Percentiles rank a stretch among this genome's conserved stretches.
Evolutionary conservation across 805 yeast genomes (phyloP).

Genomic region (Candida qinlingensis): DNA sequence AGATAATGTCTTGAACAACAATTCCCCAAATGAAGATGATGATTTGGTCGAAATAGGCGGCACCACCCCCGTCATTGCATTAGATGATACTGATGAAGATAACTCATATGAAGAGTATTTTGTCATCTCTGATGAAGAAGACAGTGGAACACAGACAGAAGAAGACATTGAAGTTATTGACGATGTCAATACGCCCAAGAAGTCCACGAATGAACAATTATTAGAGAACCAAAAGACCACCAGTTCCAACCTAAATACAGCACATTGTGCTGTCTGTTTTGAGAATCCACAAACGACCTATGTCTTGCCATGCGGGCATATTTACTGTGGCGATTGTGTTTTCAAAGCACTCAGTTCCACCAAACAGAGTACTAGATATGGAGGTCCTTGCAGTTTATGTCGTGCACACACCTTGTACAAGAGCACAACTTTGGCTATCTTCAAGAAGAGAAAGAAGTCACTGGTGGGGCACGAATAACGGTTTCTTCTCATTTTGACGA

Average conservation of each 20-base stretch:
- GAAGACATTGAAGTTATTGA: constrained; percentile 13
- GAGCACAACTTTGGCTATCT: constrained; percentile 26
- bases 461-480: not conserved
- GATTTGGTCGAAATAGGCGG: not conserved
- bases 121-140: not conserved
- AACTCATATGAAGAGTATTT: not conserved
- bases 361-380: constrained; percentile 25
- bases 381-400: constrained; percentile 40
- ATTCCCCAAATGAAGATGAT: not conserved
- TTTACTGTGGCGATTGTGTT: constrained; percentile 48
- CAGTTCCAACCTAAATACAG: constrained; percentile 13
- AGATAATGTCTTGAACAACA: not conserved
- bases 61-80: not conserved
- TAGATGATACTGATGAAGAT: constrained; percentile 5
- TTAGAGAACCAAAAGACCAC: constrained; percentile 13
- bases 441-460: constrained; percentile 27
- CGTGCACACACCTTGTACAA: constrained; percentile 30
- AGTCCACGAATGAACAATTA: constrained; percentile 31
- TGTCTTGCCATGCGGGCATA: constrained; percentile 53
- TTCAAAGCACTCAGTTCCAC: constrained; percentile 38
- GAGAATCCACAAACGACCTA: constrained; percentile 45
- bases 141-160: constrained; percentile 12
- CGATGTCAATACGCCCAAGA: constrained; percentile 12
- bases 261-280: constrained; percentile 49
- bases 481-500: too few species aligned